phyloP scores from a whole-genome alignment of 371 early-diverging fungal species.

The Apophysomyces sp. region DNA sequence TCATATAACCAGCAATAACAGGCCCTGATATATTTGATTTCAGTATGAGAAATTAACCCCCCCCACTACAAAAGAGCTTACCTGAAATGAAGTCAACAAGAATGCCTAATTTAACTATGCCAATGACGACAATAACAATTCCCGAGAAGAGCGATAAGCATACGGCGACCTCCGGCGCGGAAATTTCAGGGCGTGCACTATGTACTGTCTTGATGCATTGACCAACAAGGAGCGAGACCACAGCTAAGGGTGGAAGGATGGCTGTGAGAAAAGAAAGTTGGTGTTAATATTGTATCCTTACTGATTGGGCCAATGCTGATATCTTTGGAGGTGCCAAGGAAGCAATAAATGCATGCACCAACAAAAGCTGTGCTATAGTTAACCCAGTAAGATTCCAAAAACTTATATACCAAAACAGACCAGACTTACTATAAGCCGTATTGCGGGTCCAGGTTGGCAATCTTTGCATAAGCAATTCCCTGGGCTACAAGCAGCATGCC shows the following conservation, averaged over 20 bases:
- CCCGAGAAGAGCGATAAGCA: conserved; percentile 53
- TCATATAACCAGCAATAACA: conserved; percentile 69
- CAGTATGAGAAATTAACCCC: neutral
- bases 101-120: conserved; percentile 71
- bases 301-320: conserved; percentile 68
- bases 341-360: conserved; percentile 65
- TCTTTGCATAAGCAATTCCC: conserved; percentile 80
- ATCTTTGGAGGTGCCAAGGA: conserved; percentile 79
- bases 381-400: neutral
- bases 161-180: conserved; percentile 40
- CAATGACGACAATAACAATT: conserved; percentile 57
- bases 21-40: conserved; percentile 34
- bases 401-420: neutral
- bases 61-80: too few species aligned
- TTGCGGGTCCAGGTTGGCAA: conserved; percentile 70
- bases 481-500: conserved; percentile 87
- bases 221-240: conserved; percentile 70
- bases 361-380: conserved; percentile 53
- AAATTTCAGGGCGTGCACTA: conserved; percentile 35
- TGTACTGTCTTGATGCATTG: conserved; percentile 50
- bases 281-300: conserved; percentile 8
- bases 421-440: conserved; percentile 23
- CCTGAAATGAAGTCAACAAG: conserved; percentile 78
- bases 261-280: neutral
- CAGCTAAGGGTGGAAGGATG: conserved; percentile 36